Conservation (phyloP, 2,329 filamentous ascomycete species). For the Fusarium sp. region DNA sequence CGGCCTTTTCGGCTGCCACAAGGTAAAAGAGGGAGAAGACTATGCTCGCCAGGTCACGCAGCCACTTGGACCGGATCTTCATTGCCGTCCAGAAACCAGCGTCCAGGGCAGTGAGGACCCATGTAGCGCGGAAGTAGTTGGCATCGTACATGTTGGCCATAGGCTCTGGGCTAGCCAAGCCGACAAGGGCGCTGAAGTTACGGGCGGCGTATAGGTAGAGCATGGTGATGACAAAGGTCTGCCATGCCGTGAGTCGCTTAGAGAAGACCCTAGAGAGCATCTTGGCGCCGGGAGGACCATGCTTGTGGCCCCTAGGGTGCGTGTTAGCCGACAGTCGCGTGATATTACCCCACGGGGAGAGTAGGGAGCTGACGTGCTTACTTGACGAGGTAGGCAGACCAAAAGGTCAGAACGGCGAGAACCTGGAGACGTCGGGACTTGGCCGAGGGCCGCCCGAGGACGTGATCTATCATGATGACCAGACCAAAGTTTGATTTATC, state of each 20-base stretch:
- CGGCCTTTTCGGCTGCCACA: constrained; percentile 90
- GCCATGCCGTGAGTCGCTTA: constrained; percentile 84
- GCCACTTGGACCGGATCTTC: constrained; percentile 82
- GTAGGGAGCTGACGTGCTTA: constrained; percentile 51
- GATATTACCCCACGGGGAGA: constrained; percentile 3
- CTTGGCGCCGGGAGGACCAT: constrained; percentile 85
- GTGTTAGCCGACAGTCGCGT: constrained; percentile 28
- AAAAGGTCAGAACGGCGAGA: constrained; percentile 89
- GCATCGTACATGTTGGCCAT: constrained; percentile 93
- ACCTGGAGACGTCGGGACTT: constrained; percentile 95
- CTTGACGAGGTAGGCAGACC: constrained; percentile 86
- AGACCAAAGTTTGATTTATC: neutral
- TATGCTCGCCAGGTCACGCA: constrained; percentile 85
- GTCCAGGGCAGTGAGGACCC: constrained; percentile 93
- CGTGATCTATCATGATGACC: constrained; percentile 79
- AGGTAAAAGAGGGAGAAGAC: constrained; percentile 92
- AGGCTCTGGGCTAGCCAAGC: constrained; percentile 92
- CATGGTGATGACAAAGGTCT: constrained; percentile 87
- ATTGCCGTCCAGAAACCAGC: constrained; percentile 99
- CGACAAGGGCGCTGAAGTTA: constrained; percentile 93
- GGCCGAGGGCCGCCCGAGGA: constrained; percentile 88
- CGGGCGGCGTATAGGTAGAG: constrained; percentile 91
- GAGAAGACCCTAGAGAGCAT: constrained; percentile 78
- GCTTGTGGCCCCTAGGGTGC: constrained; percentile 76
- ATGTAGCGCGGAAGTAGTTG: constrained; percentile 95